Evolutionary conservation across 169 alveolate species (phyloP).

Genomic region (Pseudocohnilembus persalinus): DNA sequence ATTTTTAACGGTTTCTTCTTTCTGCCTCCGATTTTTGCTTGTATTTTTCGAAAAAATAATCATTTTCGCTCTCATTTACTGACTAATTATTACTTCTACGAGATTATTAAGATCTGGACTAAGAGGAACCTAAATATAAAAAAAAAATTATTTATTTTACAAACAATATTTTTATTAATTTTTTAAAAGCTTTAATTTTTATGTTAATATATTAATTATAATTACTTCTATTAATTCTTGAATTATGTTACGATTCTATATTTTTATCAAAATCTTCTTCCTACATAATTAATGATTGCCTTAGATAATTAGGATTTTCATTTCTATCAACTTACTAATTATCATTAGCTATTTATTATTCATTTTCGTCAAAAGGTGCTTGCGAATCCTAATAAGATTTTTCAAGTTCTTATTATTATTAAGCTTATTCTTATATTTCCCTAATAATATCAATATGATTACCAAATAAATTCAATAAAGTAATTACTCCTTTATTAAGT

Average conservation of each 20-base stretch:
- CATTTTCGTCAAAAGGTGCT: neutral
- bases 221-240: no score
- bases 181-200: no score
- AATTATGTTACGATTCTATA: neutral
- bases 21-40: neutral
- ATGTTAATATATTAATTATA: no score
- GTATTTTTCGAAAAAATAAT: conserved; percentile 14
- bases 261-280: no score
- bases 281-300: no score
- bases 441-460: conserved; percentile 28
- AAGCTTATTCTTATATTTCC: conserved; percentile 14
- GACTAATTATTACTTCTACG: no score
- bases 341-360: conserved; percentile 5
- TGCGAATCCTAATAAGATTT: conserved; percentile 2
- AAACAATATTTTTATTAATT: no score
- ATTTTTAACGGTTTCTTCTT: conserved; percentile 17
- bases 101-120: conserved; percentile 9
- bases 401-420: conserved; percentile 20
- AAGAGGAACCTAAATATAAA: conserved; percentile 7
- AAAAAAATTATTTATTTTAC: no score
- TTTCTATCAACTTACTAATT: neutral
- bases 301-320: no score
- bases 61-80: no score
- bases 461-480: conserved; percentile 35
- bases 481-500: conserved; percentile 33